Conservation (phyloP, 2,329 filamentous ascomycete genomes). For the Emydomyces testavorans region DNA sequence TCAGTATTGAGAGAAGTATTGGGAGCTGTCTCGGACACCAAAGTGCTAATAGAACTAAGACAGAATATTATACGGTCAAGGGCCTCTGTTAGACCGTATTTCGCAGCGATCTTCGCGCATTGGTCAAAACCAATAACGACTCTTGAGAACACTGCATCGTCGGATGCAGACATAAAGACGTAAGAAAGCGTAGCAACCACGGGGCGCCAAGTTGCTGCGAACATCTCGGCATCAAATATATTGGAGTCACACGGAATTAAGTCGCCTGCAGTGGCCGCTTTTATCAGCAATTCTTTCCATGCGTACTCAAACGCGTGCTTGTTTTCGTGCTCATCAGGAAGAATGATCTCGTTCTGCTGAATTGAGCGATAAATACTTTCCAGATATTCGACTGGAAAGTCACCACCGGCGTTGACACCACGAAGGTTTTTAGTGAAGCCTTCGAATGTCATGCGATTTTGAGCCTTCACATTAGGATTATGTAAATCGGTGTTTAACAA, state of each 20-base stretch:
- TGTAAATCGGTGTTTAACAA: constrained; percentile 96
- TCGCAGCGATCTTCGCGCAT: constrained; percentile 82
- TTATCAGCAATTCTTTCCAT: constrained; percentile 86
- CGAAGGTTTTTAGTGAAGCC: constrained; percentile 84
- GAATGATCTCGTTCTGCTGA: constrained; percentile 83
- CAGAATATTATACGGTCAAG: constrained; percentile 89
- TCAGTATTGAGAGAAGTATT: constrained; percentile 90
- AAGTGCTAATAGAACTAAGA: constrained; percentile 77
- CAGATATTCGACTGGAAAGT: constrained; percentile 76
- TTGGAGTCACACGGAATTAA: constrained; percentile 78
- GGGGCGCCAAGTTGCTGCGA: constrained; percentile 87
- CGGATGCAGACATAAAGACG: constrained; percentile 96
- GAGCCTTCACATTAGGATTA: constrained; percentile 68
- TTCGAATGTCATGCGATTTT: constrained; percentile 70
- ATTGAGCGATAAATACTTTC: constrained; percentile 84
- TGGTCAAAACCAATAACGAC: constrained; percentile 94
- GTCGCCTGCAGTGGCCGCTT: constrained; percentile 63
- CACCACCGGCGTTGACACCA: constrained; percentile 72
- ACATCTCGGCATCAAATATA: constrained; percentile 95
- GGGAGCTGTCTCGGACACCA: constrained; percentile 62
- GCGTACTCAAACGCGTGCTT: constrained; percentile 94
- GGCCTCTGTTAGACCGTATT: constrained; percentile 70
- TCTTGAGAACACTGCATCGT: constrained; percentile 87
- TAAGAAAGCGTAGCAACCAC: constrained; percentile 92
- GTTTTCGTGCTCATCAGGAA: constrained; percentile 95